Evolutionary conservation across 345 rosid genomes (phyloP), one percentile per base, ranked within the genome.

Genomic region (Rhodamnia argentea): DNA sequence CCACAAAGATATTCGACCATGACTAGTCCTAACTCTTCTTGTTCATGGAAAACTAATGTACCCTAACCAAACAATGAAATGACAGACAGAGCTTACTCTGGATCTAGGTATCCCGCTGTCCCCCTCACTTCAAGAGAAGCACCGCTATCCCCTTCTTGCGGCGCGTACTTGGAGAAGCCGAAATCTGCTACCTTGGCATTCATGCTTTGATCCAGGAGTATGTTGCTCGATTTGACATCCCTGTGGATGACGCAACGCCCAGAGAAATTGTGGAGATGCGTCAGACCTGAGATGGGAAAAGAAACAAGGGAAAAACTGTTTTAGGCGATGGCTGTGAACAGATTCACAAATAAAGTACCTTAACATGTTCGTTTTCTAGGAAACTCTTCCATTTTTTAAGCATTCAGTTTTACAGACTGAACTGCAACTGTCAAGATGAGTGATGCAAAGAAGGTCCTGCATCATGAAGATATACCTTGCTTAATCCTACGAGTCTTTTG

Each of bases 161-260:
- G 95, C 83, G 96, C 95, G 89, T 93, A 93, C 86, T 94, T 93
- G 14, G 96, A 94, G 86, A 93, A 94, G 82, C 96, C 96, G 50
- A 93, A 94, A 88, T 94, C 97, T 78, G 94, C 95, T 20, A 94
- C 94, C 85, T 91, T 92, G 26, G 97, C 96, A 54, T 90, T 89
- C 97, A 94, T 92, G 91, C 92, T 92, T 13, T 94, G 91, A 85
- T 93, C 95, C 87, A 94, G 87, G 85, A 94, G 93, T 88, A 94
- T 93, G 90, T 94, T 94, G 90, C 96, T 93, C 32, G 96, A 92
- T 89, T 93, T 93, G 29, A 94, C 95, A 91, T 94, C 97, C 83
- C 97, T 90, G 60, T 93, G 96, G 88, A 92, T 90, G 62, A 92
- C 42, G 23, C 91, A 54, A 54, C 92, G 88, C 52, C 88, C 85